These are phyloP conservation scores for Sordariomycetes sp. DNA, from an alignment of 2,329 filamentous ascomycete genomes.

Conservation along the genomic window DNA sequence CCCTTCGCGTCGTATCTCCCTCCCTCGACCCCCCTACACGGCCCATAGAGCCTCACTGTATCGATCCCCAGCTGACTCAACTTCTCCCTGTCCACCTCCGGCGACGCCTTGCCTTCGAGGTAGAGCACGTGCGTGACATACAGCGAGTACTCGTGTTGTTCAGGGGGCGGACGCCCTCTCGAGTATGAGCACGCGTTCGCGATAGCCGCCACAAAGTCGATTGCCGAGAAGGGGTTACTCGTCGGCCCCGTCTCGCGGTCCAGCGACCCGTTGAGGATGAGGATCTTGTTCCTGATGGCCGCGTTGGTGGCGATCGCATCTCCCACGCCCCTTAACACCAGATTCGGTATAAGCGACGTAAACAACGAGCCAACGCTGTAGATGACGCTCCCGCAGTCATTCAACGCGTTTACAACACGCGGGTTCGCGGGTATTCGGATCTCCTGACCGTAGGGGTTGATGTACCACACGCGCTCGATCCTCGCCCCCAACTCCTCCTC, in stretches of 20 bases:
- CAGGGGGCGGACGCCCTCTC: slow-evolving; percentile 31
- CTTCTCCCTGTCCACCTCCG: slow-evolving; percentile 55
- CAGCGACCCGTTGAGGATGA: slow-evolving; percentile 73
- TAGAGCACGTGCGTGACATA: slow-evolving; percentile 84
- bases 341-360: slow-evolving; percentile 74
- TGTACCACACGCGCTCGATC: slow-evolving; percentile 86
- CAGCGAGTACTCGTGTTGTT: slow-evolving; percentile 38
- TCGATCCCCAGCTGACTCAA: slow-evolving; percentile 63
- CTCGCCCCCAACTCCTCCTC: slow-evolving; percentile 67
- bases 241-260: slow-evolving; percentile 81
- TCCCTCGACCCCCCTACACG: slow-evolving; percentile 31
- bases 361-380: slow-evolving; percentile 94
- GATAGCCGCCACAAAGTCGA: slow-evolving; percentile 76
- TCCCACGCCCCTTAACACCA: slow-evolving; percentile 67
- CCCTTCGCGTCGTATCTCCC: slow-evolving; percentile 64
- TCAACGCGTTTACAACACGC: slow-evolving; percentile 61
- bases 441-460: slow-evolving; percentile 97
- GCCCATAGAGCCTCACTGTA: slow-evolving; percentile 66
- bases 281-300: slow-evolving; percentile 54
- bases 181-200: slow-evolving; percentile 64
- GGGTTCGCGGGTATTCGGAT: slow-evolving; percentile 79
- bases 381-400: slow-evolving; percentile 56
- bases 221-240: slow-evolving; percentile 52
- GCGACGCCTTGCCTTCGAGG: slow-evolving; percentile 60
- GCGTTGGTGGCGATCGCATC: slow-evolving; percentile 34